Conservation (phyloP, 2,329 filamentous ascomycete genomes). For the Exophiala dermatitidis region DNA sequence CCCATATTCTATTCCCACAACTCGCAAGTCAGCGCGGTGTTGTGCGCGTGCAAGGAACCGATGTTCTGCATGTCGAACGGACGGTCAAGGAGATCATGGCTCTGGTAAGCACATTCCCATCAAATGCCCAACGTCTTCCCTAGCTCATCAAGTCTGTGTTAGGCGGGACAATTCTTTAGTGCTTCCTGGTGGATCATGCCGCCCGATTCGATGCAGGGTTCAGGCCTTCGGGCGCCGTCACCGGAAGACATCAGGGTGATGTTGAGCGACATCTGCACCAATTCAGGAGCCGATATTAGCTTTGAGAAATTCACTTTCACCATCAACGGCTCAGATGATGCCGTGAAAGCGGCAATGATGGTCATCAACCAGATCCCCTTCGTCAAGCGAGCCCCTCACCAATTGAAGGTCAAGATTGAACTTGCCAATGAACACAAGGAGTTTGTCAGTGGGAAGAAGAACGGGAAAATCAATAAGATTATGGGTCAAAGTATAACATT, state of each 20-base stretch:
- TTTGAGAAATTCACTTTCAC: constrained; percentile 93
- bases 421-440: constrained; percentile 99
- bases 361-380: constrained; percentile 90
- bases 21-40: constrained; percentile 77
- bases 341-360: constrained; percentile 88
- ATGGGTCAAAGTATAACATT: constrained; percentile 81
- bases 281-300: constrained; percentile 87
- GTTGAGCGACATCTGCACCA: constrained; percentile 91
- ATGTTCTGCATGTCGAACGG: constrained; percentile 88
- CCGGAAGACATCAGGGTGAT: constrained; percentile 73
- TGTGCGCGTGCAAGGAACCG: constrained; percentile 84
- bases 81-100: constrained; percentile 95
- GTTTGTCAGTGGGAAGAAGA: constrained; percentile 98
- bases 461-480: constrained; percentile 99
- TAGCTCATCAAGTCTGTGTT: constrained; percentile 28
- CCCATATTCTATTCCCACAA: constrained; percentile 85
- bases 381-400: constrained; percentile 76
- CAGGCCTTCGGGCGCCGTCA: constrained; percentile 52
- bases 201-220: constrained; percentile 56
- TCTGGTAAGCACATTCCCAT: constrained; percentile 52
- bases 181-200: constrained; percentile 92
- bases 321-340: constrained; percentile 91
- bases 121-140: neutral
- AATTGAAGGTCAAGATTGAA: constrained; percentile 96
- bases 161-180: constrained; percentile 96